Evolutionary conservation across 352 stramenopile genomes (phyloP), one percentile per base, ranked within the genome.

Genomic region (Globisporangium irregulare): DNA sequence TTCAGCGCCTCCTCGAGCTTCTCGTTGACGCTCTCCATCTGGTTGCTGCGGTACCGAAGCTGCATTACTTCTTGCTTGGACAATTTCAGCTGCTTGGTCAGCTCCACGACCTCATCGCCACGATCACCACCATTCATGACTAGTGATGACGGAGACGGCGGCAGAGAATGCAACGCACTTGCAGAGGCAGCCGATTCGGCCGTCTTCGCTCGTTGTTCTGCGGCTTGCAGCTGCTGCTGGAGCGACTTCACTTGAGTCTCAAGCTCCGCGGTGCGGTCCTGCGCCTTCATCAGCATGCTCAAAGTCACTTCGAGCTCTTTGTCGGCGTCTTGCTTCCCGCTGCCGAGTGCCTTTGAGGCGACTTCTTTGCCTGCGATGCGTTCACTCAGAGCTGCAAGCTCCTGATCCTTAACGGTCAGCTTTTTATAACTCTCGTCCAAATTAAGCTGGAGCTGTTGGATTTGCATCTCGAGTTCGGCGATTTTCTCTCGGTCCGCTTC

Each of bases 61-160:
- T 92, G 82, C 86, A 94, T 94, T 14, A 90, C 84, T 59, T 94
- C 86, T 54, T 94, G 86, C 36, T 87, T 85, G 6, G 86, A 81
- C 18, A 91, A 61, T 64, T 94, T 94, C 4, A 94, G 70, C 67
- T 92, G 82, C 75, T 94, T 94, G 18, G 73, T 77, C 12, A 91
- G 68, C 27, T 94, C 86, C 0, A 72, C 70, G 50, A 91, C 48
- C 34, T 91, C 82, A 2, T 84, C 74, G 34, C 76, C 69, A 0
- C 71, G 57, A 29, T 71, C 54, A 12, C 51, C 71, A 7, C 32
- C 24, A 15, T 59, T 54, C 48, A 50, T 74, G 46, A 84, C 70
- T n/a, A 67, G 62, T 41, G 66, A 62, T 1, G 71, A 55, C 15
- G 69, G 58, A 24, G 60, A 46, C 14, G 65, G 68, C 9, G 69